Conservation (phyloP, 768 basidiomycete genomes). For the Paxillus rubicundulus region DNA sequence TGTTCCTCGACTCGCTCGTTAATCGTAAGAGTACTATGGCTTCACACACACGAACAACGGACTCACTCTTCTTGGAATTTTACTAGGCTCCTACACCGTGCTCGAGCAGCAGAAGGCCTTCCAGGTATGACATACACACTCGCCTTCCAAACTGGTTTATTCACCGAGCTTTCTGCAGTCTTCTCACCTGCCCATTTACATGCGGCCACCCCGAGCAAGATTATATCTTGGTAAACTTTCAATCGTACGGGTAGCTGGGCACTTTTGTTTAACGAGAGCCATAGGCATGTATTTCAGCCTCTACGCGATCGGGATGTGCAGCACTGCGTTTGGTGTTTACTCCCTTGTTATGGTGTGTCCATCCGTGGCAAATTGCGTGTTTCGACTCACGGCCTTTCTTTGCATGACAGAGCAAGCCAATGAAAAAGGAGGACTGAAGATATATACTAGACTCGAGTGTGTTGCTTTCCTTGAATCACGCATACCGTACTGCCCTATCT, state of each 20-base stretch:
- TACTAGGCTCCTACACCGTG: conserved; percentile 60
- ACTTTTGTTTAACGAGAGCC: not conserved
- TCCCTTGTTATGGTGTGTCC: conserved; percentile 44
- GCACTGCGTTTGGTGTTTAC: conserved; percentile 49
- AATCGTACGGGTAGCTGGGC: too few relatives aligned
- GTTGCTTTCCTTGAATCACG: conserved; percentile 11
- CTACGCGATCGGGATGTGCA: conserved; percentile 54
- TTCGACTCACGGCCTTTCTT: not conserved
- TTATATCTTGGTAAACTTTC: conserved; percentile 38
- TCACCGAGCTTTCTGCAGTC: conserved; percentile 18
- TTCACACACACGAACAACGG: not conserved
- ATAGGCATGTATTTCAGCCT: conserved; percentile 56
- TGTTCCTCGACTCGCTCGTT: conserved; percentile 62
- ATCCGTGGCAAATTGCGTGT: not conserved
- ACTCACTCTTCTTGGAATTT: not conserved
- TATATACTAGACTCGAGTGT: conserved; percentile 12
- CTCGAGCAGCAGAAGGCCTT: conserved; percentile 61
- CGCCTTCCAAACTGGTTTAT: not conserved
- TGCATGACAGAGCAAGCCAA: conserved; percentile 27
- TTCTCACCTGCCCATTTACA: conserved; percentile 52
- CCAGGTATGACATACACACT: conserved; percentile 47
- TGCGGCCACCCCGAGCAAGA: conserved; percentile 52
- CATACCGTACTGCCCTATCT: conserved; percentile 8
- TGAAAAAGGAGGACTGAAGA: conserved; percentile 22
- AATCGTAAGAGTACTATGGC: conserved; percentile 47